Base-by-base conservation (phyloP, 1,284 basidiomycete genomes). In the Ustilago cynodontis region DNA sequence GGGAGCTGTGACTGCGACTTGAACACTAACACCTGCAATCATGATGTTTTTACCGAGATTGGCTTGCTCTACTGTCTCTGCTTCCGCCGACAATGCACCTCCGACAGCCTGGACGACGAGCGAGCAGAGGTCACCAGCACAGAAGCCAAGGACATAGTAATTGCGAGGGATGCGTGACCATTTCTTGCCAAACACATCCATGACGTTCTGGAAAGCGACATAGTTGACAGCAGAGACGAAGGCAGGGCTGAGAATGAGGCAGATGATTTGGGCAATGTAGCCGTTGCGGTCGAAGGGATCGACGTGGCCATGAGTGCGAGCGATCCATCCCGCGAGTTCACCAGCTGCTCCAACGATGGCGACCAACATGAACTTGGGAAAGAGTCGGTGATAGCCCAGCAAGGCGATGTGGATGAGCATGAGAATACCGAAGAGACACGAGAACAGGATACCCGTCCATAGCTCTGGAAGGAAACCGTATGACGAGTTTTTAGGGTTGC, bases 181-280 rank as follows among this genome's bases (percentile, higher is more conserved):
- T 39, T 71, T 67, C 39, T 37, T 43, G 26, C 76, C 76, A 53
- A 62, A 69, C n/a, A 71, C 61, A 43, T 78, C 76, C 71, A 78
- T 78, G 20, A 61, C 54, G 35, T 71, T 52, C 26, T 71, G 65
- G 49, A 78, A 71, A 1, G 71, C 71, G 35, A 78, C 57, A 51
- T 78, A 78, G 65, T 75, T 74, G 71, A 65, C 71, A 9, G 76
- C 76, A 49, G 64, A 67, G 61, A 78, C 68, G 61, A 78, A 78
- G 1, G 70, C 76, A 1, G 76, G 76, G 13, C 63, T 70, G 62
- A 78, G 71, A 33, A 78, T 78, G 47, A 78, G 68, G 26, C 76
- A 78, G 68, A 74, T 64, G 55, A 71, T 71, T 43, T 78, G 76
- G 11, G 71, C 71, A 6, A 78, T 57, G 68, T 71, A 78, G 20